Percentiles rank a stretch among this genome's conserved stretches.
These are phyloP conservation scores for Tylopilus intermedius DNA, from an alignment of 768 basidiomycete species.

Conservation along the genomic window DNA sequence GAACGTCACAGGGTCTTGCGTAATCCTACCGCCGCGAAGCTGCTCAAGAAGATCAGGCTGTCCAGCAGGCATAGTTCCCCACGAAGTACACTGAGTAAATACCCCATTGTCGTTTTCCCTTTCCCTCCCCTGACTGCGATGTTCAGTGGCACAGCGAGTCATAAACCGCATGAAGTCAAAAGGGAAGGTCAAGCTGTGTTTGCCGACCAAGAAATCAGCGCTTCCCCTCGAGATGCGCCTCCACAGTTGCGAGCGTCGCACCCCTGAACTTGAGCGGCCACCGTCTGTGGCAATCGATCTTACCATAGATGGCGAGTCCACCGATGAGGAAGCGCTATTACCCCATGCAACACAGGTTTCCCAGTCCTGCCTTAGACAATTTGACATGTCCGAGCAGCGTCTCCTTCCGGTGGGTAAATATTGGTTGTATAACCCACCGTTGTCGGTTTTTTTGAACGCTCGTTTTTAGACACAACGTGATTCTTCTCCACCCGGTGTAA, in stretches of 20 bases:
- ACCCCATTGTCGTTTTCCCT: neutral
- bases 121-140: slow-evolving; percentile 4
- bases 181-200: slow-evolving; percentile 21
- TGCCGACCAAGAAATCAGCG: slow-evolving; percentile 15
- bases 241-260: slow-evolving; percentile 8
- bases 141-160: slow-evolving; percentile 24
- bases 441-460: neutral
- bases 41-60: slow-evolving; percentile 19
- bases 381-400: neutral
- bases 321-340: neutral
- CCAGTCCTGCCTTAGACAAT: neutral
- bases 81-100: slow-evolving; percentile 20
- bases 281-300: slow-evolving; percentile 20
- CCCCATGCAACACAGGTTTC: slow-evolving; percentile 1
- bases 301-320: slow-evolving; percentile 11
- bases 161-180: slow-evolving; percentile 26
- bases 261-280: neutral
- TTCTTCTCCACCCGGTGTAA: slow-evolving; percentile 1
- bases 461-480: slow-evolving; percentile 8
- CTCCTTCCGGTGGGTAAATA: slow-evolving; percentile 12
- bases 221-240: slow-evolving; percentile 17
- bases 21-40: slow-evolving; percentile 4
- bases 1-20: slow-evolving; percentile 12
- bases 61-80: slow-evolving; percentile 16
- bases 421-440: neutral